A percentile compares a stretch with the other conserved stretches of the same genome.
Conservation (phyloP, 495 filamentous ascomycete species). For the Aspergillus diversus region DNA sequence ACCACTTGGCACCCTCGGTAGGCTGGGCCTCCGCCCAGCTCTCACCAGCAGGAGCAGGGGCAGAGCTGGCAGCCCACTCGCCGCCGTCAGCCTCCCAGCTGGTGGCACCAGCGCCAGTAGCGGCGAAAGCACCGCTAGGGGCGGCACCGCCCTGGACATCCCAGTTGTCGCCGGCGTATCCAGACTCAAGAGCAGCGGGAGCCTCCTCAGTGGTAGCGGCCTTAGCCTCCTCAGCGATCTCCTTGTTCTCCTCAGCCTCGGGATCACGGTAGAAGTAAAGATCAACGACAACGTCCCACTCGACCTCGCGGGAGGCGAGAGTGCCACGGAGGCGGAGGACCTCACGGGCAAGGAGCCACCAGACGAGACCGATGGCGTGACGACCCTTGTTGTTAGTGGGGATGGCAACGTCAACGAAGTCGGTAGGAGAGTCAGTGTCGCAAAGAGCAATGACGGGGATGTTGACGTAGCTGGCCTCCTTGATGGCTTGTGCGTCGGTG, state of each 20-base stretch:
- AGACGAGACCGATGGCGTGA: constrained; percentile 95
- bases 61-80: constrained; percentile 70
- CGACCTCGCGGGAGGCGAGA: constrained; percentile 86
- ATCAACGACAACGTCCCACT: constrained; percentile 99
- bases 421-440: constrained; percentile 98
- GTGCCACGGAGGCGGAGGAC: constrained; percentile 97
- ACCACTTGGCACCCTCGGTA: constrained; percentile 64
- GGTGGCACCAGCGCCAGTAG: constrained; percentile 60
- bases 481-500: constrained; percentile 99
- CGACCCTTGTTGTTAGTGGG: constrained; percentile 99
- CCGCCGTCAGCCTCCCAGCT: constrained; percentile 81
- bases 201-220: constrained; percentile 81
- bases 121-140: constrained; percentile 63
- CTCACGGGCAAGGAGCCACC: constrained; percentile 99
- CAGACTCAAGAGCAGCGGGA: constrained; percentile 73
- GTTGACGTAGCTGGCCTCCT: constrained; percentile 99
- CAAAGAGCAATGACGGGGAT: constrained; percentile 98
- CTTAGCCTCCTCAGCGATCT: constrained; percentile 70
- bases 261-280: constrained; percentile 99
- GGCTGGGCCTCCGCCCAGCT: constrained; percentile 66
- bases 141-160: constrained; percentile 61
- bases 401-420: constrained; percentile 99
- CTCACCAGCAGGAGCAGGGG: constrained; percentile 60
- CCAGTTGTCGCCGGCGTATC: constrained; percentile 69
- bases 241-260: constrained; percentile 97